Evolutionary conservation across 495 filamentous ascomycete species (phyloP), one percentile per base, ranked within the genome.

Genomic region (Physcia stellaris): DNA sequence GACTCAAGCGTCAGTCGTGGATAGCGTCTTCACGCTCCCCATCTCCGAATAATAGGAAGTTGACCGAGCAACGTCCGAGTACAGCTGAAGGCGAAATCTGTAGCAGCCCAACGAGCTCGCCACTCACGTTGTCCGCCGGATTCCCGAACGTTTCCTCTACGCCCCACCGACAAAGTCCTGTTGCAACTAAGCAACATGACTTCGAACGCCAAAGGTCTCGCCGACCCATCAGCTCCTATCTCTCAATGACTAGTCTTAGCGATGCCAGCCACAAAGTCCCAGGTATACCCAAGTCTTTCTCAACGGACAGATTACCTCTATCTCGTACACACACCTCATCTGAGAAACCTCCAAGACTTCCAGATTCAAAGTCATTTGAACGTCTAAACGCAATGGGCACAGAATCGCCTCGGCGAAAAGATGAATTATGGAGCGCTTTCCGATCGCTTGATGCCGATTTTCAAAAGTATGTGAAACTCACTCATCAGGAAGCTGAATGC

Each of bases 351-450:
- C 70, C 72, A 10, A 66, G 64, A 10, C 55, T 76, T 43, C 70
- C 71, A 1, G 68, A 64, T 30, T 47, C 60, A 21, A 40, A 60
- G 27, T 61, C 64, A 11, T 55, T 57, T 21, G 62, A 60, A 15
- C 54, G 53, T 35, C 39, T 64, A 22, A 49, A 54, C 35, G 47
- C 39, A 19, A 16, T 40, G 43, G 48, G 32, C 33, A 33, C 43
- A 30, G 68, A 75, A 22, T 39, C 52, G 26, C 52, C 62, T 13
- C 62, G 71, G 24, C 78, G 72, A 42, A 79, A 79, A 49, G 90
- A 98, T 55, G 84, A 88, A 41, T 66, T 96, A n/a, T 95, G 86
- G 86, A 75, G 68, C 11, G 68, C 77, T 21, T 98, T 94, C 47
- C 77, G 80, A 21, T 68, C 65, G 11, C 62, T 98, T 7, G 90